Evolutionary conservation across 2,329 filamentous ascomycete species (phyloP).

Genomic region (Zasmidium citrigriseum): DNA sequence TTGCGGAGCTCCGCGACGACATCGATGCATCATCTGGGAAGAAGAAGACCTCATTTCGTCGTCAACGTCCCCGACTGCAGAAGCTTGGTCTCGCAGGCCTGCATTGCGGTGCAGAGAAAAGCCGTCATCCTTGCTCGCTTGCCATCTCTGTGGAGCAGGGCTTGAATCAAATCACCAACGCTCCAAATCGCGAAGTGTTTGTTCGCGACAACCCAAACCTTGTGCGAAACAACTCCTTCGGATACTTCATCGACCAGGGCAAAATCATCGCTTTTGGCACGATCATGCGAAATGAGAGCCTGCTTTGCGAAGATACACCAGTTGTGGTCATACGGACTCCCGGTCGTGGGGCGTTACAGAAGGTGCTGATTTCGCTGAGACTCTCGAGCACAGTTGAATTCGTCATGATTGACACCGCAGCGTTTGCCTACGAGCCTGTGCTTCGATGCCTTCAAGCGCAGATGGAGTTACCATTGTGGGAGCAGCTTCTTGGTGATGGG

Average conservation of each 20-base stretch:
- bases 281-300: constrained; percentile 54
- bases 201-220: constrained; percentile 52
- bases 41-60: constrained; percentile 43
- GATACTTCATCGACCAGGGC: constrained; percentile 56
- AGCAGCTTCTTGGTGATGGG: constrained; percentile 49
- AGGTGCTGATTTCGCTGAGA: constrained; percentile 50
- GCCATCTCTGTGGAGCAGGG: constrained; percentile 2
- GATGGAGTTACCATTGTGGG: constrained; percentile 56
- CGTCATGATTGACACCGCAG: constrained; percentile 62
- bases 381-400: constrained; percentile 42
- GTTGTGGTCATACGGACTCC: constrained; percentile 55
- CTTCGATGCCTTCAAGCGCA: constrained; percentile 60
- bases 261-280: constrained; percentile 62
- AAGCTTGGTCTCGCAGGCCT: constrained; percentile 38
- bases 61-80: constrained; percentile 39
- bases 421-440: constrained; percentile 71
- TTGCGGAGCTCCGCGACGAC: constrained; percentile 65
- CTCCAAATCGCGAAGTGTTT: constrained; percentile 44
- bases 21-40: constrained; percentile 52
- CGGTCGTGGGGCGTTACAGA: constrained; percentile 48
- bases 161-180: not conserved
- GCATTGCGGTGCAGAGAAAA: constrained; percentile 8
- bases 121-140: constrained; percentile 6
- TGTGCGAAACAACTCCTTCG: constrained; percentile 62
- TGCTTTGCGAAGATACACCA: constrained; percentile 48